Evolutionary conservation across 257 asterid species (phyloP).

Genomic region (Paulownia fortunei): DNA sequence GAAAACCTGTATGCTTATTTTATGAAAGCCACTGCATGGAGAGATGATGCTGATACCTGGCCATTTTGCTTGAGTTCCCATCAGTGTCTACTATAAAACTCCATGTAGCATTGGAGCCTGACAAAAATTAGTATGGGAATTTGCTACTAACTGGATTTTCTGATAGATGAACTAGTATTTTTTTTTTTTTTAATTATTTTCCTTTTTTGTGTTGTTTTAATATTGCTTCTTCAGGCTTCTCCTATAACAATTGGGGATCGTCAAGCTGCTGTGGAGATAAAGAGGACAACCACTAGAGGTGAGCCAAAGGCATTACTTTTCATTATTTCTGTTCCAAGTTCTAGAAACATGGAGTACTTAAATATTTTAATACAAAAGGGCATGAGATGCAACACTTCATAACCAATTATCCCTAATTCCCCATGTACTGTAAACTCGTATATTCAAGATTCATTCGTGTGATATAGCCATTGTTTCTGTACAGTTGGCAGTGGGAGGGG

Average conservation of each 20-base stretch:
- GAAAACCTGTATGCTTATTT: neutral
- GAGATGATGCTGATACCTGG: conserved; percentile 6
- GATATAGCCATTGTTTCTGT: conserved; percentile 10
- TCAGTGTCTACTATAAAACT: neutral
- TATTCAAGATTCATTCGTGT: conserved; percentile 14
- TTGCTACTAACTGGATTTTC: neutral
- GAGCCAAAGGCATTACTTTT: conserved; percentile 23
- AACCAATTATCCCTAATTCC: neutral
- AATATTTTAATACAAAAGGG: neutral
- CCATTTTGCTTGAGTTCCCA: neutral
- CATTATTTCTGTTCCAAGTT: neutral
- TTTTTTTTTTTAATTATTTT: conserved; percentile 4
- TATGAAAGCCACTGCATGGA: neutral
- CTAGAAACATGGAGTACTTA: neutral
- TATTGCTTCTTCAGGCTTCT: conserved; percentile 61
- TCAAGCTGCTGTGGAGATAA: conserved; percentile 73
- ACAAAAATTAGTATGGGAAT: neutral
- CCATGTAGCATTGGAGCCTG: neutral
- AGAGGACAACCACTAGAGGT: conserved; percentile 86
- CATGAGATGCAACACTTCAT: neutral
- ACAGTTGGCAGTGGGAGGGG: conserved; percentile 69
- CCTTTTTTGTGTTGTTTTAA: neutral
- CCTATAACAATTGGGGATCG: conserved; percentile 67
- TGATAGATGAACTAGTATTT: neutral
- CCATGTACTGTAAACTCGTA: neutral